A percentile compares a stretch with the other conserved stretches of the same genome.
Evolutionary conservation across 805 yeast genomes (phyloP).

Genomic region (Kuraishia molischiana): DNA sequence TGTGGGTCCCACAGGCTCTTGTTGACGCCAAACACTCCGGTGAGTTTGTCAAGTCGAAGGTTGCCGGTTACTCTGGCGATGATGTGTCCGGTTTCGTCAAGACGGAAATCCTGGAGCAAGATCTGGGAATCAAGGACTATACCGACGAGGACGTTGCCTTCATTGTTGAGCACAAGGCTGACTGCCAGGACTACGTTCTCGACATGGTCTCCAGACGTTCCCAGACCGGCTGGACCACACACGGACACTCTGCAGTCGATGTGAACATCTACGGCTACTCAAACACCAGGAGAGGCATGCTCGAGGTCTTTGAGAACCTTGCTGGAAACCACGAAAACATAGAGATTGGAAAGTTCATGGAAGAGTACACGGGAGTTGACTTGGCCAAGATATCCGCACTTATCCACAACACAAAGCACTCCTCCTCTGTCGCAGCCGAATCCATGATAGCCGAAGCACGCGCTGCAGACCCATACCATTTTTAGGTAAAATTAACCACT

Average conservation of each 20-base stretch:
- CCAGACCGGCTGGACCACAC: slow-evolving; percentile 93
- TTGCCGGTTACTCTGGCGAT: slow-evolving; percentile 24
- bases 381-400: slow-evolving; percentile 37
- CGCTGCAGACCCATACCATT: not conserved
- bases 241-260: slow-evolving; percentile 94
- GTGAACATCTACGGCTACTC: slow-evolving; percentile 83
- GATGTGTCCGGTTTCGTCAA: slow-evolving; percentile 35
- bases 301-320: slow-evolving; percentile 32
- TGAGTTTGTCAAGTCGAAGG: slow-evolving; percentile 47
- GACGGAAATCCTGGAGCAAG: slow-evolving; percentile 45
- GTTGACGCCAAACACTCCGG: slow-evolving; percentile 67
- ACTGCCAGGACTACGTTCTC: slow-evolving; percentile 41
- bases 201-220: slow-evolving; percentile 73
- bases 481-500: too few relatives aligned
- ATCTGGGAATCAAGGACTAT: slow-evolving; percentile 56
- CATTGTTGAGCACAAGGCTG: slow-evolving; percentile 24
- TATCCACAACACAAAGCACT: slow-evolving; percentile 29
- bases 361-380: slow-evolving; percentile 35
- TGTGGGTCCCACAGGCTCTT: slow-evolving; percentile 79
- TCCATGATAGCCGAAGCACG: not conserved
- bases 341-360: slow-evolving; percentile 75
- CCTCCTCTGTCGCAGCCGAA: not conserved
- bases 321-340: slow-evolving; percentile 82
- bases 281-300: slow-evolving; percentile 37
- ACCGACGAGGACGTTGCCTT: slow-evolving; percentile 40